Conservation (phyloP, 306 rosid genomes). For the Arachis stenosperma region DNA sequence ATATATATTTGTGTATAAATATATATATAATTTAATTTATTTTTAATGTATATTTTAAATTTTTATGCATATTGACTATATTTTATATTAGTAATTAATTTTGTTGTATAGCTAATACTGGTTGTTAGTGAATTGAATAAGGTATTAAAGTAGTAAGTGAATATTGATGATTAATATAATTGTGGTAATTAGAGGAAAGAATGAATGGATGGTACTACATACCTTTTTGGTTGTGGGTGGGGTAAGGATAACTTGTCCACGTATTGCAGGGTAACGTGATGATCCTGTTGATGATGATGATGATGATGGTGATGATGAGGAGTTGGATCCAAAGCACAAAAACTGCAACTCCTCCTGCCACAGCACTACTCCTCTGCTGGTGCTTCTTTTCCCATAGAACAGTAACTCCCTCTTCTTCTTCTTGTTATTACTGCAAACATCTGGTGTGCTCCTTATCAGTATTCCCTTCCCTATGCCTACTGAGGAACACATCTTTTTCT, state of each 20-base stretch:
- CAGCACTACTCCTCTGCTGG: constrained; percentile 27
- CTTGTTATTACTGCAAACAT: constrained; percentile 42
- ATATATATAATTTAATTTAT: too few relatives aligned
- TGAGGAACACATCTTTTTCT: too few relatives aligned
- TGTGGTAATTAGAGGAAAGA: too few relatives aligned
- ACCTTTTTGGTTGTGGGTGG: constrained; percentile 81
- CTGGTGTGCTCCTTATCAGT: constrained; percentile 50
- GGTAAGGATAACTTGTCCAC: constrained; percentile 59
- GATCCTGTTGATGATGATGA: constrained; percentile 38
- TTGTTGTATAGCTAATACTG: too few relatives aligned
- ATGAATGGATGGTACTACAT: neutral
- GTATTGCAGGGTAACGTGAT: constrained; percentile 24
- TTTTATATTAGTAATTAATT: too few relatives aligned
- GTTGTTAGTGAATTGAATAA: too few relatives aligned
- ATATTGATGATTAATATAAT: too few relatives aligned
- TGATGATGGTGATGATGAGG: constrained; percentile 32
- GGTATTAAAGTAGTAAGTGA: too few relatives aligned
- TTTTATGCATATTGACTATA: too few relatives aligned
- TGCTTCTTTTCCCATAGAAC: constrained; percentile 39
- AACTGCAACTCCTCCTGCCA: constrained; percentile 25
- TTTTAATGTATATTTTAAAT: too few relatives aligned
- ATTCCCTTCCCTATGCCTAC: constrained; percentile 56
- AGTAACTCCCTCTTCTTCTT: neutral
- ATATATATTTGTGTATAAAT: too few relatives aligned
- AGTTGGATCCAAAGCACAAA: neutral